Conservation (phyloP, 768 basidiomycete genomes). For the Clitopilus hobsonii region DNA sequence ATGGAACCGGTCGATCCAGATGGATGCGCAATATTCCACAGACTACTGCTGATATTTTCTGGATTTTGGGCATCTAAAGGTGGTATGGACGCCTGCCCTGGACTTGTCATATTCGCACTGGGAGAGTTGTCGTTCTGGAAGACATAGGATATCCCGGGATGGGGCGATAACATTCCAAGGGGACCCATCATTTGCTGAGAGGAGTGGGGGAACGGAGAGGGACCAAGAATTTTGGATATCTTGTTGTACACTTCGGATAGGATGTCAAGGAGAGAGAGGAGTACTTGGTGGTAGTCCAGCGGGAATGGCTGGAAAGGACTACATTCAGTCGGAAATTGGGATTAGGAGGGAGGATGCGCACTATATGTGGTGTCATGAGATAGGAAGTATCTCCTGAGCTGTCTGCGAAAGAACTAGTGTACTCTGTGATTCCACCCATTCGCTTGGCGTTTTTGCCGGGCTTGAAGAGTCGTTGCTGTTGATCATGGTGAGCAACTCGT, state of each 20-base stretch:
- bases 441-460: constrained; percentile 49
- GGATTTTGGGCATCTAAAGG: neutral
- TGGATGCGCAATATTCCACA: constrained; percentile 73
- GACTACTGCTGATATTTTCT: constrained; percentile 36
- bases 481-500: neutral
- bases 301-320: constrained; percentile 66
- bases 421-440: constrained; percentile 48
- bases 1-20: constrained; percentile 19
- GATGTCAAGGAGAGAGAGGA: constrained; percentile 85
- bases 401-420: constrained; percentile 56
- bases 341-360: constrained; percentile 31
- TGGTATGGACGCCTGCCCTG: constrained; percentile 14
- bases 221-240: constrained; percentile 77
- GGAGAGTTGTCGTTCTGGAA: constrained; percentile 44
- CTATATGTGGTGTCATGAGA: constrained; percentile 71
- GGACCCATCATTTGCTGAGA: constrained; percentile 75
- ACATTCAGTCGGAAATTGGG: neutral
- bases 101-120: constrained; percentile 11
- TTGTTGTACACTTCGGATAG: constrained; percentile 88
- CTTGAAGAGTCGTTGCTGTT: constrained; percentile 53
- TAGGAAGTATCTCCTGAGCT: constrained; percentile 58
- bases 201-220: constrained; percentile 66
- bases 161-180: constrained; percentile 67
- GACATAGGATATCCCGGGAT: constrained; percentile 80
- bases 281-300: constrained; percentile 84